Evolutionary conservation across 2,329 filamentous ascomycete species (phyloP).

Genomic region (Epichloe baconii): DNA sequence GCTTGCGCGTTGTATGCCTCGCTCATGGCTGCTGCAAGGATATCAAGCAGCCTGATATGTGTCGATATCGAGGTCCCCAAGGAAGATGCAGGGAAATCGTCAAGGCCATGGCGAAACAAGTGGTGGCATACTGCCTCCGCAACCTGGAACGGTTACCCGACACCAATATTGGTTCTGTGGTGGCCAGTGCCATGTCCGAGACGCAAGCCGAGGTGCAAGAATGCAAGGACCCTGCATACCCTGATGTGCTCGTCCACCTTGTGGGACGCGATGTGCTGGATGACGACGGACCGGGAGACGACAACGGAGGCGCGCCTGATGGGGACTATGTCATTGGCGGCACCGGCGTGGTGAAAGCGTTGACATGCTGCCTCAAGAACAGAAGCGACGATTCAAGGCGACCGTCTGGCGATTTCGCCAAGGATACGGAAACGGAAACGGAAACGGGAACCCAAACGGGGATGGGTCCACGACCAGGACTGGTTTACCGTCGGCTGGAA

Average conservation of each 20-base stretch:
- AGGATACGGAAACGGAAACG: constrained; percentile 31
- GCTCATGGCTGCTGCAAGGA: constrained; percentile 71
- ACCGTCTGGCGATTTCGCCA: constrained; percentile 38
- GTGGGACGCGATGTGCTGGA: constrained; percentile 53
- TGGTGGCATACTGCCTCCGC: constrained; percentile 84
- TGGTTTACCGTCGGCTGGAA: constrained; percentile 33
- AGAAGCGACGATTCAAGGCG: constrained; percentile 48
- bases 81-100: constrained; percentile 74
- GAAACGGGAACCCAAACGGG: constrained; percentile 17
- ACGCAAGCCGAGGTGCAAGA: constrained; percentile 18
- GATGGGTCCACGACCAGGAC: constrained; percentile 29
- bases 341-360: constrained; percentile 85
- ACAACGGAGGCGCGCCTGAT: constrained; percentile 61
- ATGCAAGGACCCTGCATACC: constrained; percentile 33
- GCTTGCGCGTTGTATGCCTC: constrained; percentile 90
- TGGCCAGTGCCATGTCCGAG: constrained; percentile 29
- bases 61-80: constrained; percentile 85
- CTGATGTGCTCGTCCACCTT: constrained; percentile 75
- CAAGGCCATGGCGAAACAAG: constrained; percentile 81
- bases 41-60: constrained; percentile 73
- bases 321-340: constrained; percentile 94
- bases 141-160: constrained; percentile 77
- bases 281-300: constrained; percentile 40
- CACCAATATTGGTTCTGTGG: constrained; percentile 40
- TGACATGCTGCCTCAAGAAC: constrained; percentile 82